A percentile compares a stretch with the other conserved stretches of the same genome.
phyloP scores from a whole-genome alignment of 768 basidiomycete species.

The Leccinum rimulosum region DNA sequence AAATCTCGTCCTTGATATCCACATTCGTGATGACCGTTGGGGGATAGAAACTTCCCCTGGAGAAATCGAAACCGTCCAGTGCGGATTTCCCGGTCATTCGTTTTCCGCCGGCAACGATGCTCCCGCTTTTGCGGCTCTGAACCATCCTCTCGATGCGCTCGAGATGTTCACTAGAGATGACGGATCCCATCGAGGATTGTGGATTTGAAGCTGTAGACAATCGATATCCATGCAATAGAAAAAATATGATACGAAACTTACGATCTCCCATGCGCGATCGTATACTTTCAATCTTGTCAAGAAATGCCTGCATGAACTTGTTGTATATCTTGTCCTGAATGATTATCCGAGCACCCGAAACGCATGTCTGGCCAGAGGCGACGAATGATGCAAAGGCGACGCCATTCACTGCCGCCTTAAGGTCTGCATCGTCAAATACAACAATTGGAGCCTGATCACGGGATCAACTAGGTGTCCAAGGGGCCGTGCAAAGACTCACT shows the following conservation, averaged over 20 bases:
- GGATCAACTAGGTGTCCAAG: slow-evolving; percentile 1
- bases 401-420: slow-evolving; percentile 75
- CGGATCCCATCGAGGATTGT: slow-evolving; percentile 72
- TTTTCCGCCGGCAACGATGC: slow-evolving; percentile 60
- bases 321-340: slow-evolving; percentile 71
- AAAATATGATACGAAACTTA: slow-evolving; percentile 37
- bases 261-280: slow-evolving; percentile 74
- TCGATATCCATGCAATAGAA: neutral
- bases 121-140: slow-evolving; percentile 45
- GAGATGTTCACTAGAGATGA: slow-evolving; percentile 68
- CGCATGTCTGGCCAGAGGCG: slow-evolving; percentile 87
- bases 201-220: slow-evolving; percentile 58
- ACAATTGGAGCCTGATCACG: slow-evolving; percentile 67
- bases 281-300: slow-evolving; percentile 63
- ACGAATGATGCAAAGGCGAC: slow-evolving; percentile 81
- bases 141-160: slow-evolving; percentile 59
- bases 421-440: slow-evolving; percentile 76
- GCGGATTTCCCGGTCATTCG: slow-evolving; percentile 60
- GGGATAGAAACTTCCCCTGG: slow-evolving; percentile 70
- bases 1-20: slow-evolving; percentile 55
- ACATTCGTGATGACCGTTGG: slow-evolving; percentile 73
- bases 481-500: slow-evolving; percentile 34
- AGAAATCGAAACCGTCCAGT: slow-evolving; percentile 72
- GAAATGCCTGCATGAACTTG: slow-evolving; percentile 57
- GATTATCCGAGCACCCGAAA: slow-evolving; percentile 85